Evolutionary conservation across 2,329 filamentous ascomycete genomes (phyloP), one percentile per base, ranked within the genome.

Genomic region (Fusarium pseudograminearum): DNA sequence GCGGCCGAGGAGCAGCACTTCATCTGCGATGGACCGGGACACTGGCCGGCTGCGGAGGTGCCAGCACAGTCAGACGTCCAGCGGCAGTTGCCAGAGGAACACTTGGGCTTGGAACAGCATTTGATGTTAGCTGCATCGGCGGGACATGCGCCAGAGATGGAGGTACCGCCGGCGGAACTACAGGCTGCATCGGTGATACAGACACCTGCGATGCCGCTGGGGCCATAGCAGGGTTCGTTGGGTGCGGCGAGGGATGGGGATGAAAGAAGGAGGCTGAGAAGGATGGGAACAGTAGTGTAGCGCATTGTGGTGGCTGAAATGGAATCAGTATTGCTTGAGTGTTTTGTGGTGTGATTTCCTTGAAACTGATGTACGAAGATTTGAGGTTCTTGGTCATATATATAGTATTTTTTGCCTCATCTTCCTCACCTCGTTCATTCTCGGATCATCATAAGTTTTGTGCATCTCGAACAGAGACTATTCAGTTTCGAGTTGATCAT

Each of bases 61-160:
- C 79, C 80, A 26, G 64, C 75, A 60, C 80, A 83, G 73, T 82
- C 78, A 31, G 75, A 78, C 3, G 65, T 56, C 78, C 78, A 83
- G 60, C 78, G 76, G 61, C 80, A 82, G 71, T 80, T 80, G 45
- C 80, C 80, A 6, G 50, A 57, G 34, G 60, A 72, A 66, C 82
- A 83, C 4, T 63, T 53, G 5, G 80, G 62, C 65, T 83, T 83
- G 69, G 76, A 79, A 75, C 82, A 83, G 77, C 81, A 83, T 60
- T 79, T 78, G 53, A 84, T 73, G 73, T 79, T 70, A 58, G 72
- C 69, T 3, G 78, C 64, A 62, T 82, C 80, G 22, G 73, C 67
- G 7, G 81, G 80, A 65, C 82, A 83, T 33, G 76, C 78, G 20
- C 79, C 78, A 31, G 72, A 68, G 62, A 80, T 77, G 59, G 77